Conservation (phyloP, 768 basidiomycete species). For the Sporobolomyces phaffii region DNA sequence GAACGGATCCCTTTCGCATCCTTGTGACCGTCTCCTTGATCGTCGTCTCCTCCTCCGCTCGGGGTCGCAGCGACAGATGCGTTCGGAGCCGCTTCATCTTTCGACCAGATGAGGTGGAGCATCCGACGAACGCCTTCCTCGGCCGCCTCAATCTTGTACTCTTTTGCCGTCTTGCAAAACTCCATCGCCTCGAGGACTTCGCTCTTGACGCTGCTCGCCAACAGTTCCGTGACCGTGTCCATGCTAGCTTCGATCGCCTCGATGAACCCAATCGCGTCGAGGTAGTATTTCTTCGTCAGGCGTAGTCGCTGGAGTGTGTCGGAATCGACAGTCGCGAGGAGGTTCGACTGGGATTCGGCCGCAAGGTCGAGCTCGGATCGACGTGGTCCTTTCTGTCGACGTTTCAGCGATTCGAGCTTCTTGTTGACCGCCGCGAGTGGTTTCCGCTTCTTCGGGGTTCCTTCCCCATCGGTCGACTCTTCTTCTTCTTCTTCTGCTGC, state of each 20-base stretch:
- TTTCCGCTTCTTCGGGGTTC: slow-evolving; percentile 42
- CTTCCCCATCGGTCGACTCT: slow-evolving; percentile 32
- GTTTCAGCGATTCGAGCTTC: slow-evolving; percentile 47
- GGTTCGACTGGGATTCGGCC: slow-evolving; percentile 61
- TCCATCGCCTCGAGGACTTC: slow-evolving; percentile 54
- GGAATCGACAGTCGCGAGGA: slow-evolving; percentile 62
- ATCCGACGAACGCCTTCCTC: slow-evolving; percentile 88
- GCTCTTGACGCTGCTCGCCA: slow-evolving; percentile 63
- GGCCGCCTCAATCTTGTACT: slow-evolving; percentile 72
- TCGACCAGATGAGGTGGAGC: slow-evolving; percentile 94
- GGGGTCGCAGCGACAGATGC: neutral
- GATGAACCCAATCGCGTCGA: slow-evolving; percentile 80
- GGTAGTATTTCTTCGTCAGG: slow-evolving; percentile 75
- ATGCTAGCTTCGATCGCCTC: slow-evolving; percentile 52
- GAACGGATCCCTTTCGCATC: slow-evolving; percentile 84
- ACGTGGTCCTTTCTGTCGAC: slow-evolving; percentile 16
- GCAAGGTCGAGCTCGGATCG: slow-evolving; percentile 57
- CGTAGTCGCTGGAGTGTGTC: slow-evolving; percentile 62
- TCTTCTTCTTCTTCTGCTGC: slow-evolving; percentile 49
- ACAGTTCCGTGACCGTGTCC: slow-evolving; percentile 64
- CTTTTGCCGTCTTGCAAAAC: slow-evolving; percentile 75
- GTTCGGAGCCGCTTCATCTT: slow-evolving; percentile 69
- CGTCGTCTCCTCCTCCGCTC: slow-evolving; percentile 14
- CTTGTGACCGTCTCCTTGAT: slow-evolving; percentile 60
- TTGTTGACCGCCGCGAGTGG: slow-evolving; percentile 41